These are phyloP conservation scores for Brassica juncea DNA, from an alignment of 345 rosid species.

Conservation along the genomic window DNA sequence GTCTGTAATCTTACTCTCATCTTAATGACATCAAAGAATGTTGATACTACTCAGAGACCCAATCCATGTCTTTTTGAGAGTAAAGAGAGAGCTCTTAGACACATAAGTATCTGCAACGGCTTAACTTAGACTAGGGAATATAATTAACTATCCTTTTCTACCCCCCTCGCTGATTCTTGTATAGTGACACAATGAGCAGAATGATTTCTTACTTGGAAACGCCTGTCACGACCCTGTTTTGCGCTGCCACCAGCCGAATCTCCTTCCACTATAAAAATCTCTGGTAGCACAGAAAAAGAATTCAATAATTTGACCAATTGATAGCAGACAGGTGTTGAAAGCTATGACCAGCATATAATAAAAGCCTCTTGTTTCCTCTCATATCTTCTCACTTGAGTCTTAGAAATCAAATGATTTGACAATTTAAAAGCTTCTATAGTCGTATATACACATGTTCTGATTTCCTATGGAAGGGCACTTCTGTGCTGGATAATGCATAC, in stretches of 20 bases:
- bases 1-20: not conserved
- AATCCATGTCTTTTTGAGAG: slow-evolving; percentile 3
- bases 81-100: not conserved
- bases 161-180: not conserved
- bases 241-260: slow-evolving; percentile 99
- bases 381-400: not conserved
- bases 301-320: slow-evolving; percentile 4
- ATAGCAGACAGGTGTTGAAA: slow-evolving; percentile 5
- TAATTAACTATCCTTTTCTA: not conserved
- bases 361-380: slow-evolving; percentile 1
- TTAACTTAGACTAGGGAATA: not conserved
- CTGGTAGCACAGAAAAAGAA: slow-evolving; percentile 39
- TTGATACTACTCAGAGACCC: not conserved
- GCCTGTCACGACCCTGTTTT: slow-evolving; percentile 98
- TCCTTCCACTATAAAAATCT: slow-evolving; percentile 97
- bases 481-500: slow-evolving; percentile 50
- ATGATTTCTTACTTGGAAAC: slow-evolving; percentile 65
- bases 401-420: not conserved
- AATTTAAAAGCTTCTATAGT: not conserved
- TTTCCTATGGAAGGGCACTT: slow-evolving; percentile 72
- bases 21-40: not conserved
- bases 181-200: not conserved
- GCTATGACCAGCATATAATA: not conserved
- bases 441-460: slow-evolving; percentile 50
- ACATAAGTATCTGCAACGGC: not conserved